phyloP scores from a whole-genome alignment of 2,329 filamentous ascomycete species.

The Epichloe brachyelytri region DNA sequence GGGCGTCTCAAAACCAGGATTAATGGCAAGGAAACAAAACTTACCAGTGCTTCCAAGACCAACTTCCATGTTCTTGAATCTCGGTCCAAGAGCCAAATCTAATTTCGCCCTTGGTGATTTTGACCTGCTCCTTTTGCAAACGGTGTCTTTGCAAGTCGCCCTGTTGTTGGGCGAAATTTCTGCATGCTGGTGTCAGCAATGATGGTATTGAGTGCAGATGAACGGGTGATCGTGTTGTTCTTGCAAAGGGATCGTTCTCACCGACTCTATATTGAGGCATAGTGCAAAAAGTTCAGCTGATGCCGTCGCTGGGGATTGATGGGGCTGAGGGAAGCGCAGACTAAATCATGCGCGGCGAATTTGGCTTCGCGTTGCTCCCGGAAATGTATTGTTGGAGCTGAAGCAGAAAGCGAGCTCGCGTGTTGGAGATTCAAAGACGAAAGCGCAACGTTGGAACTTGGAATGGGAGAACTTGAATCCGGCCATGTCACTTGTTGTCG shows the following conservation, averaged over 20 bases:
- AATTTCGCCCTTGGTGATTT: conserved; percentile 68
- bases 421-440: no score
- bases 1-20: not conserved
- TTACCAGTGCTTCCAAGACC: conserved; percentile 81
- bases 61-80: conserved; percentile 47
- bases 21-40: conserved; percentile 10
- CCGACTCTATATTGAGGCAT: conserved; percentile 35
- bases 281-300: not conserved
- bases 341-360: not conserved
- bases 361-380: not conserved
- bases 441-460: not conserved
- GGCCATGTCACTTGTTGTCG: not conserved
- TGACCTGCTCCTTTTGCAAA: conserved; percentile 59
- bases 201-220: not conserved
- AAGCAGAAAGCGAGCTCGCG: not conserved
- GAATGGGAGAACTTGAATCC: no score
- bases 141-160: conserved; percentile 58
- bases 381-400: no score
- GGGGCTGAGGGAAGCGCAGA: not conserved
- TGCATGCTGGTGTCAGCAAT: conserved; percentile 23
- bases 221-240: not conserved
- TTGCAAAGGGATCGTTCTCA: conserved; percentile 16
- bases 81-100: conserved; percentile 65
- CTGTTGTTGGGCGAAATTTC: conserved; percentile 60
- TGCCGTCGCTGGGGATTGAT: no score